Conservation (phyloP, 306 rosid species). For the Trichosanthes cucumerina region DNA sequence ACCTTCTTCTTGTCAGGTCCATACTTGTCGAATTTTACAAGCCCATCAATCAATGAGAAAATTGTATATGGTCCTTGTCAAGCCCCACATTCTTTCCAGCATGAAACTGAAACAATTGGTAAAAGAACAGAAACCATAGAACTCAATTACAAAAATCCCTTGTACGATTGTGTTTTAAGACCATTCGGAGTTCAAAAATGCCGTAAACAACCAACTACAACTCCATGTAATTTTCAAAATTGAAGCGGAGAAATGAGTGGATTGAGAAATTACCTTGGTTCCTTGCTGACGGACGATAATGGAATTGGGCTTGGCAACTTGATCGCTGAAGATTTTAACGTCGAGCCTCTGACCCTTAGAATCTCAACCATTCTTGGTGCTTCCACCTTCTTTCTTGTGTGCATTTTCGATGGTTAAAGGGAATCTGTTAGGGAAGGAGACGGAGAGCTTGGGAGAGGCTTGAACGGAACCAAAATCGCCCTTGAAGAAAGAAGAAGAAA, state of each 20-base stretch:
- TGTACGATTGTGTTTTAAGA: no score
- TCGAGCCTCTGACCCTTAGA: slow-evolving; percentile 78
- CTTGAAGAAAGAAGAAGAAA: slow-evolving; percentile 40
- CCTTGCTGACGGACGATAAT: slow-evolving; percentile 93
- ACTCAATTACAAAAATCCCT: neutral
- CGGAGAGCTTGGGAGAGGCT: slow-evolving; percentile 20
- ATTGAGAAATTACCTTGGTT: slow-evolving; percentile 40
- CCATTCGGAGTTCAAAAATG: neutral
- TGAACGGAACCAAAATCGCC: slow-evolving; percentile 29
- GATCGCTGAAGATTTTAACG: slow-evolving; percentile 83
- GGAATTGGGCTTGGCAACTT: slow-evolving; percentile 77
- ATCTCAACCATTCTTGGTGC: slow-evolving; percentile 96
- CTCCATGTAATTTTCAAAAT: neutral
- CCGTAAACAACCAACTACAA: neutral
- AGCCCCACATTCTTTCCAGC: slow-evolving; percentile 92
- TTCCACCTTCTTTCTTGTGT: slow-evolving; percentile 96
- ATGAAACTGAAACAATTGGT: slow-evolving; percentile 39
- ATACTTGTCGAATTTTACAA: slow-evolving; percentile 81
- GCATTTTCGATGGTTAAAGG: slow-evolving; percentile 70
- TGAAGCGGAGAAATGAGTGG: neutral
- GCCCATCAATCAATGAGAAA: slow-evolving; percentile 89
- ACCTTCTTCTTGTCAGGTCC: slow-evolving; percentile 98
- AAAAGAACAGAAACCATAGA: neutral
- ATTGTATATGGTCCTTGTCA: slow-evolving; percentile 86
- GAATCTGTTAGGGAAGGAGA: slow-evolving; percentile 21